A percentile compares a stretch with the other conserved stretches of the same genome.
Conservation (phyloP, 805 yeast species). For the Wilhelminamyces savonicus region DNA sequence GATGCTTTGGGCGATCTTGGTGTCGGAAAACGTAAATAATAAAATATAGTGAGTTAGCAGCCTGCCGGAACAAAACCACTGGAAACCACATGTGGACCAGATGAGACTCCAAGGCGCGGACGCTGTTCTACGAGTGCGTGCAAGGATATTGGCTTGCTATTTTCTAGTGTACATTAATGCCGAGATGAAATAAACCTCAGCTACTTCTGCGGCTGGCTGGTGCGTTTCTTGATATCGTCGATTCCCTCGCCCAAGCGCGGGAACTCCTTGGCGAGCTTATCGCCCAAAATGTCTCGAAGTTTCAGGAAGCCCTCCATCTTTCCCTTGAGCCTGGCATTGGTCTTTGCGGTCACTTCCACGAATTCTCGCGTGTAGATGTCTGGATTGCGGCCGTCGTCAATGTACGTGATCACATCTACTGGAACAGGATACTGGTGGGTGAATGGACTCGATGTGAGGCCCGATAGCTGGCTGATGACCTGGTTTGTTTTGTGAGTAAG, state of each 20-base stretch:
- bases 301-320: slow-evolving; percentile 64
- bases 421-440: slow-evolving; percentile 51
- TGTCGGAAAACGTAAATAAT: no score
- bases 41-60: no score
- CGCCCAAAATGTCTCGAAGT: slow-evolving; percentile 61
- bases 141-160: no score
- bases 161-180: no score
- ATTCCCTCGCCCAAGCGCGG: slow-evolving; percentile 65
- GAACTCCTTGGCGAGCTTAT: slow-evolving; percentile 66
- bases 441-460: slow-evolving; percentile 24
- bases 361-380: slow-evolving; percentile 96
- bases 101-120: no score
- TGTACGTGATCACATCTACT: slow-evolving; percentile 79
- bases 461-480: slow-evolving; percentile 30
- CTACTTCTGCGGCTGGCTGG: no score
- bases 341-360: slow-evolving; percentile 85
- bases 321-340: slow-evolving; percentile 84
- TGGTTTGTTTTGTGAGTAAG: slow-evolving; percentile 37
- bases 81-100: no score
- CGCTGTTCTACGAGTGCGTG: no score
- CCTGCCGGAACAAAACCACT: no score
- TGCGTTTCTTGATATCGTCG: slow-evolving; percentile 46
- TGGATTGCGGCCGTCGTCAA: slow-evolving; percentile 95
- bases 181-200: no score
- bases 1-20: no score